Conservation (phyloP, 169 alveolate genomes). For the Plasmodium knowlesi region DNA sequence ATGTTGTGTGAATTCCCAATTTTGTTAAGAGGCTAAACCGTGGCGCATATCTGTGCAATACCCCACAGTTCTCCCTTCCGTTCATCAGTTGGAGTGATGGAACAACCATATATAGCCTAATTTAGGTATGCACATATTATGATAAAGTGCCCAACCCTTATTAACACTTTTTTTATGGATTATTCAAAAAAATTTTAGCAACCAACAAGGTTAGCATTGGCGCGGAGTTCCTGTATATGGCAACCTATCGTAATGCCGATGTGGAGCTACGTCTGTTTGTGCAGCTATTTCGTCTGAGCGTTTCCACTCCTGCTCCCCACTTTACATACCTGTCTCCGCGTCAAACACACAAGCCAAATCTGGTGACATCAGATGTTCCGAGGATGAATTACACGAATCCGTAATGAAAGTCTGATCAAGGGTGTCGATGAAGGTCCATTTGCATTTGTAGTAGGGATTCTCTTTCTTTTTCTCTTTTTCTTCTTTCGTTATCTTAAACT, state of each 20-base stretch:
- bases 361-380: slow-evolving; percentile 40
- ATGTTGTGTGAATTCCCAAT: not conserved
- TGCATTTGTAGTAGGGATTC: slow-evolving; percentile 41
- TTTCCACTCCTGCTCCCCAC: not conserved
- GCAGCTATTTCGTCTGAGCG: not conserved
- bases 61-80: not conserved
- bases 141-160: not conserved
- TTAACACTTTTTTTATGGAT: not conserved
- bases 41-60: not conserved
- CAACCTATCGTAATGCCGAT: not conserved
- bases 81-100: not conserved
- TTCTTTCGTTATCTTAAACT: slow-evolving; percentile 38
- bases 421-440: slow-evolving; percentile 47
- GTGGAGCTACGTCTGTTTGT: not conserved
- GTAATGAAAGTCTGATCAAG: slow-evolving; percentile 23
- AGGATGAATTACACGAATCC: slow-evolving; percentile 2
- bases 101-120: not conserved
- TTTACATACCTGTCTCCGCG: slow-evolving; percentile 52
- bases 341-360: slow-evolving; percentile 64
- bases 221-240: not conserved
- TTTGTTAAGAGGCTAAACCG: not conserved
- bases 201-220: not conserved
- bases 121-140: not conserved
- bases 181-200: not conserved
- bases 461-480: slow-evolving; percentile 44